Evolutionary conservation across 2,329 filamentous ascomycete genomes (phyloP), one percentile per base, ranked within the genome.

Genomic region (Fusarium pseudoanthophilum): DNA sequence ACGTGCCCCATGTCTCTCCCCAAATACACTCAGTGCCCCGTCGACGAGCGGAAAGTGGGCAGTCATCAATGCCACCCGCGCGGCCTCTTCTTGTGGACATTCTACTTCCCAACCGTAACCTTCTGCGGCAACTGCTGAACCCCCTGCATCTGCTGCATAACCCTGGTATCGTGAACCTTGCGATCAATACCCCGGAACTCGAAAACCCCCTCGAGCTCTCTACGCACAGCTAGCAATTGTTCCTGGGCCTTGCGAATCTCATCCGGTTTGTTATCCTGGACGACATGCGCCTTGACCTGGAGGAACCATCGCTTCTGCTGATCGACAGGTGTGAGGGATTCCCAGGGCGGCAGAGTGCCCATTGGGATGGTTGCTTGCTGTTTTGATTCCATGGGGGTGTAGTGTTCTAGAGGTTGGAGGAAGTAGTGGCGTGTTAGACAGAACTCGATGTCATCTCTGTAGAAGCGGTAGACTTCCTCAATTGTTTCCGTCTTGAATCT

Each of bases 191-290:
- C 76, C 64, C 83, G 82, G 72, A 90, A 88, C 40, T 87, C 84
- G 68, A 90, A 88, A 1, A 86, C 84, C 1, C 87, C 86, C 5
- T 85, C 83, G 11, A 90, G 81, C 58, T 88, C 85, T 18, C 79
- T 80, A 39, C 84, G 82, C 4, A 87, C 80, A 2, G 79, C 82
- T 24, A 85, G 71, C 10, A 92, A 80, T 69, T 85, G 83, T n/a
- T 87, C 87, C 45, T 87, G 85, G 0, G 84, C 88, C 72, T 88
- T 86, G 49, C 86, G 83, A 36, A 91, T 84, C 76, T 89, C 88
- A 42, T 89, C 88, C 1, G 88, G 89, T 58, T 88, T 86, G 72
- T 85, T 88, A 60, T 90, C 88, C 65, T 90, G 88, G 13, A 85
- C 72, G 5, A 90, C 87, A 57, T 88, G 84, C 4, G 85, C 80